These are phyloP conservation scores for Gonium pectorale DNA, from an alignment of 139 green algal genomes.

Conservation along the genomic window DNA sequence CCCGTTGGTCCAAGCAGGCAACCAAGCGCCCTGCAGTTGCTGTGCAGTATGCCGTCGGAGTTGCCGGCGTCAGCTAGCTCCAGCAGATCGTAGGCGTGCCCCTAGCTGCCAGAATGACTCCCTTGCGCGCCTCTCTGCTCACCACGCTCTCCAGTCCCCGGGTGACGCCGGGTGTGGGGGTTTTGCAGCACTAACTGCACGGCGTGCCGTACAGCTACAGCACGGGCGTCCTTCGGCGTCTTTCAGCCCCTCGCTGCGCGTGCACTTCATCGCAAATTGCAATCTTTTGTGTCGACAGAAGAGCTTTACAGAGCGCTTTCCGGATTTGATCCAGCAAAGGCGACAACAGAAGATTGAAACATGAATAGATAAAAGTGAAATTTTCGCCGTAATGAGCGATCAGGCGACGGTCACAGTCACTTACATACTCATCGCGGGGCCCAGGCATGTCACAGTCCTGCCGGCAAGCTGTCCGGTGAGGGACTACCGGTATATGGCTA, in stretches of 20 bases:
- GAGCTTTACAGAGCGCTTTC: neutral
- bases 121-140: too few species aligned
- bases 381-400: neutral
- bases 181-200: too few species aligned
- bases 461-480: slow-evolving; percentile 1
- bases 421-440: slow-evolving; percentile 14
- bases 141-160: too few species aligned
- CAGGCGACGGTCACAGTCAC: neutral
- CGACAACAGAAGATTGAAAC: neutral
- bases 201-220: neutral
- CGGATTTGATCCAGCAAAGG: neutral
- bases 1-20: too few species aligned
- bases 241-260: neutral
- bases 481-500: neutral
- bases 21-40: too few species aligned
- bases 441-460: neutral
- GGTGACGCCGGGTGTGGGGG: too few species aligned
- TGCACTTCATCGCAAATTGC: neutral
- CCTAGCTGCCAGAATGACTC: too few species aligned
- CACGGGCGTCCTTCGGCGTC: neutral
- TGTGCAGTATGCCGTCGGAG: too few species aligned
- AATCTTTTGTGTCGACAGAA: neutral
- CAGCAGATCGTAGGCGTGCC: too few species aligned
- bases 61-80: too few species aligned
- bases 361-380: neutral